Percentiles rank a stretch among this genome's conserved stretches.
Evolutionary conservation across 768 basidiomycete genomes (phyloP).

Genomic region (Leccinum barrowsii): DNA sequence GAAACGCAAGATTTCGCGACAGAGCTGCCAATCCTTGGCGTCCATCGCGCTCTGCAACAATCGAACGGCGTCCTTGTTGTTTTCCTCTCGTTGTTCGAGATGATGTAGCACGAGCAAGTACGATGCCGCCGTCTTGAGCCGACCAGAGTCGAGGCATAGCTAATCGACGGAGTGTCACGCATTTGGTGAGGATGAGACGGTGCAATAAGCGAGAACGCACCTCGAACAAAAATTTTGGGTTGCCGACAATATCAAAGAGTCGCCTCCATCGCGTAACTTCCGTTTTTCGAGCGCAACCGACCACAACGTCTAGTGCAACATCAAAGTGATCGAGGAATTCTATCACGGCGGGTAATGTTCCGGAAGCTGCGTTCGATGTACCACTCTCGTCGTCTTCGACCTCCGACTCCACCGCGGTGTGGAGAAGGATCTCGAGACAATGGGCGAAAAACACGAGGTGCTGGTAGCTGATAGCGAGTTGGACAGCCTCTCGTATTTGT

Average conservation of each 20-base stretch:
- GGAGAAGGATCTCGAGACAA: constrained; percentile 89
- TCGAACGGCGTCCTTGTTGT: constrained; percentile 73
- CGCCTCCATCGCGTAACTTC: constrained; percentile 89
- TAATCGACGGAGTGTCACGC: constrained; percentile 29
- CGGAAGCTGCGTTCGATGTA: constrained; percentile 19
- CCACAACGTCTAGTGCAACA: constrained; percentile 86
- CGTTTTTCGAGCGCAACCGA: constrained; percentile 94
- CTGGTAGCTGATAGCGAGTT: constrained; percentile 84
- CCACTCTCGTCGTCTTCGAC: constrained; percentile 31
- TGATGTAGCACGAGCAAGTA: constrained; percentile 94
- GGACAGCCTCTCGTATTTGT: constrained; percentile 71
- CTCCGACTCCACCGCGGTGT: constrained; percentile 90
- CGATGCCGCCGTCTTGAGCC: constrained; percentile 84
- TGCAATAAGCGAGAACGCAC: constrained; percentile 37
- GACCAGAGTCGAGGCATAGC: constrained; percentile 70
- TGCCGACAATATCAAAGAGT: constrained; percentile 87
- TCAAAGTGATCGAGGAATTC: constrained; percentile 96
- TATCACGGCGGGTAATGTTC: constrained; percentile 62
- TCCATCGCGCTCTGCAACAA: constrained; percentile 74
- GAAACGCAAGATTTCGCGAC: constrained; percentile 89
- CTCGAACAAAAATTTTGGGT: constrained; percentile 89
- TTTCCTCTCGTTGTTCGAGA: constrained; percentile 83
- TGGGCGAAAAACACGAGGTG: constrained; percentile 90
- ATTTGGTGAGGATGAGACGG: background rate
- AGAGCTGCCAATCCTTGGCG: constrained; percentile 84